Evolutionary conservation across 345 rosid genomes (phyloP), one percentile per base, ranked within the genome.

Genomic region (Populus deltoides): DNA sequence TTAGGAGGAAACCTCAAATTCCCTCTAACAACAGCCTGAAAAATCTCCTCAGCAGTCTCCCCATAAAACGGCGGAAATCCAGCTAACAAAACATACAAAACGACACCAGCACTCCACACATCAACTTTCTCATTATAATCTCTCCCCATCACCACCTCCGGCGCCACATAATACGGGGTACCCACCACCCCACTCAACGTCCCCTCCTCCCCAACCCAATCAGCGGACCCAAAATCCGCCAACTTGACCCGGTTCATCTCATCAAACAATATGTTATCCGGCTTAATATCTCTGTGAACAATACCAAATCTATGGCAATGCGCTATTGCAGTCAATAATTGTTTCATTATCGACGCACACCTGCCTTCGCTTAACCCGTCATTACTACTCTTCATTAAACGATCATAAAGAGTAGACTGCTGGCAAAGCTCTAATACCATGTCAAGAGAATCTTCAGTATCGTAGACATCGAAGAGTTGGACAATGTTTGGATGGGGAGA

Each of bases 41-140:
- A 82, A 4, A 82, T 82, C 69, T 82, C 82, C 70, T 75, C 77
- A 13, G 67, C 82, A 0, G 70, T 71, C 51, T 78, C 85, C 10
- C 79, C 85, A 35, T 78, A 59, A 24, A 82, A 82, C 74, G 85
- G 82, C 18, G 82, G 82, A 36, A 82, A 15, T 27, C 85, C 80
- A 4, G 85, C 70, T 45, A 82, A 72, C 85, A 82, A 78, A 33
- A 79, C 82, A 22, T 82, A 78, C 79, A 82, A 47, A 33, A 82
- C 85, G 39, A 82, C 82, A 2, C 85, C 85, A 6, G 77, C 85
- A 27, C 85, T 82, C 85, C 85, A 82, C 41, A 78, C 79, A 59
- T 82, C 85, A 0, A 47, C 76, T 45, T 82, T 82, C 82, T 82
- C 85, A 15, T 67, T 68, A 49, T 82, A 82, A 9, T 82, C 85